Evolutionary conservation across 306 rosid species (phyloP), one percentile per base, ranked within the genome.

Genomic region (Corylus avellana): DNA sequence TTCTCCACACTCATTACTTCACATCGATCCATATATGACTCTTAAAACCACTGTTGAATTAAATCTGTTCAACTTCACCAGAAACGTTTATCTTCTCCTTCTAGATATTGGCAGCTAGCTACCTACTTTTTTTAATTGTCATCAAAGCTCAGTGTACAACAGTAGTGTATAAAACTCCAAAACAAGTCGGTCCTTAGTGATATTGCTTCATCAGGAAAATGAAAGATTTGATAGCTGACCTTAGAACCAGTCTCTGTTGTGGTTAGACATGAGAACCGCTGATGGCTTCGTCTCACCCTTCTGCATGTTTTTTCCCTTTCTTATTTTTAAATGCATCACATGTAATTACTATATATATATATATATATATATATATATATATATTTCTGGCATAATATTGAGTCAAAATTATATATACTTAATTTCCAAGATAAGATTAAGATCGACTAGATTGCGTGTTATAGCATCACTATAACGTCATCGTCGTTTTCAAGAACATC

Each of bases 221-320:
- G 7, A 22, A 12, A 22, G 16, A 58, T 58, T 58, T 80, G 88
- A 88, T 63, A 76, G 37, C 1, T 9, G 57, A 86, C 81, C 93
- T 84, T 84, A 76, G 12, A 48, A 13, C 11, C 3, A 12, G 64
- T 81, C 81, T 73, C 54, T 80, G 54, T 87, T 83, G 13, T 49
- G 8, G 73, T 79, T 74, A 70, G 84, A 86, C 81, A 22, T 73
- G 44, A 13, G 77, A 89, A 81, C 88, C 77, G 37, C 72, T 69
- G 90, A 85, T 59, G 81, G 66, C 79, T 79, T 77, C 86, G 51
- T 79, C 59, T 81, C 70, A 87, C 89, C 93, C 67, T 81, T 69
- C 64, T 1, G 22, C 14, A 18, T 35, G 2, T 35, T 16, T 1
- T 2, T 35, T 2, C 35, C 7, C 7, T 14, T 8, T 16, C 16